Evolutionary conservation across 1,139 yeast species (phyloP), one percentile per base, ranked within the genome.

Genomic region (Blastobotrys petasosporus): DNA sequence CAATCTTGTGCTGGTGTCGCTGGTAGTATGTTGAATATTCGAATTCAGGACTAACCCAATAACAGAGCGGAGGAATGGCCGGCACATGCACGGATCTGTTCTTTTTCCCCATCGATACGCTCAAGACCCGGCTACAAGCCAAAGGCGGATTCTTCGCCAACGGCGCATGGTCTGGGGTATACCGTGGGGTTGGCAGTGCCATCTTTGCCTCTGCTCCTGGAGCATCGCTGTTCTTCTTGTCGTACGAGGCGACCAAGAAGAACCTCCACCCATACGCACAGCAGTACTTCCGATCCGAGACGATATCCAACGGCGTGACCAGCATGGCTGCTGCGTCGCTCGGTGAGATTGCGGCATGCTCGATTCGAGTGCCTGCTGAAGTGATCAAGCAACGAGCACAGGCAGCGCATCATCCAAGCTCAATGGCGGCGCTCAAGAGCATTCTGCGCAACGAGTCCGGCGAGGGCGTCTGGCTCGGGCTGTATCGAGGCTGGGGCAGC

Each of bases 301-400:
- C 47, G 32, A 39, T 65, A 3, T 68, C 73, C 2, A 68, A 70
- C 34, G 73, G 76, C 0, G 32, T 71, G 1, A 70, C 76, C 0
- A 97, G 92, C 61, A 90, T 92, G 97, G 54, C 78, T 3, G 75
- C 94, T 11, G 96, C 97, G 0, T 82, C 95, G 1, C 62, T 80
- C 29, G 98, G 98, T 42, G 99, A 92, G 62, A 71, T 90, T 8
- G 84, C 94, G 1, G 98, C 98, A 0, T 92, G 99, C 61, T 66
- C 84, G 47, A 94, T 92, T 1, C 73, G 99, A 49, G 98, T 94
- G 0, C 99, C 99, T 0, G 95, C 95, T 0, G 99, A 92, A 61
- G 95, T 92, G 32, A 80, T 92, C 59, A 92, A 94, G 64, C 98
- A 92, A 65, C 73, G 97, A 49, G 85, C 97, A 0, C 99, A 92